Evolutionary conservation across 768 basidiomycete genomes (phyloP).

Genomic region (Naganishia vishniacii): DNA sequence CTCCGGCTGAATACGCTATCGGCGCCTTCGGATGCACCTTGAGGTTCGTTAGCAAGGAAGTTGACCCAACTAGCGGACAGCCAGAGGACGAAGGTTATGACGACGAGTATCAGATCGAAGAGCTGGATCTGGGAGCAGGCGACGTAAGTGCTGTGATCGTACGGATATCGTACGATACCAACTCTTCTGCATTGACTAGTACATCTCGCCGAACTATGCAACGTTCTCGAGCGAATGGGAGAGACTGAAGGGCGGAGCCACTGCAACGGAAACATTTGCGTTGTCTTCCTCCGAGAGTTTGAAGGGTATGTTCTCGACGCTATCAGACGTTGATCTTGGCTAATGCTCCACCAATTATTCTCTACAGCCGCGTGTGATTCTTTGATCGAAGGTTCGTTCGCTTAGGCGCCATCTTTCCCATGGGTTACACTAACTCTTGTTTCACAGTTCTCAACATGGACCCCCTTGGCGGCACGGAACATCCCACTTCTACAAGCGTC

Average conservation of each 20-base stretch:
- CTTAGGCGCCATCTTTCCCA: background rate
- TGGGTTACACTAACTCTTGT: background rate
- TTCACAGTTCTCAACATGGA: constrained; percentile 85
- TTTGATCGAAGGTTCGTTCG: constrained; percentile 60
- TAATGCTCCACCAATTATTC: no score
- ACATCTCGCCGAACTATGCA: constrained; percentile 88
- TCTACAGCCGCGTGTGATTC: constrained; percentile 84
- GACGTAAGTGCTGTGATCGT: constrained; percentile 52
- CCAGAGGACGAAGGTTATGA: constrained; percentile 99
- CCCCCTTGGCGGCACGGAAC: constrained; percentile 82
- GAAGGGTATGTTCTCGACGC: constrained; percentile 61
- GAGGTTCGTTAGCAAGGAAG: constrained; percentile 93
- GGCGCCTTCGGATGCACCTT: constrained; percentile 85
- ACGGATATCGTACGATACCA: background rate
- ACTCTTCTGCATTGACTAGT: constrained; percentile 48
- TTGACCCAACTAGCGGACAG: constrained; percentile 88
- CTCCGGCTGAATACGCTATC: constrained; percentile 67
- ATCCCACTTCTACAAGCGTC: constrained; percentile 71
- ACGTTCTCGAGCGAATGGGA: constrained; percentile 96
- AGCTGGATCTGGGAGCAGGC: constrained; percentile 84
- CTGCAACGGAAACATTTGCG: constrained; percentile 85
- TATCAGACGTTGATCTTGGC: background rate
- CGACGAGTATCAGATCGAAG: constrained; percentile 96
- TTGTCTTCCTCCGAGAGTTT: constrained; percentile 86
- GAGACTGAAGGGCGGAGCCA: constrained; percentile 68